Base-by-base conservation (phyloP, 768 basidiomycete genomes). In the Pholiota conissans region DNA sequence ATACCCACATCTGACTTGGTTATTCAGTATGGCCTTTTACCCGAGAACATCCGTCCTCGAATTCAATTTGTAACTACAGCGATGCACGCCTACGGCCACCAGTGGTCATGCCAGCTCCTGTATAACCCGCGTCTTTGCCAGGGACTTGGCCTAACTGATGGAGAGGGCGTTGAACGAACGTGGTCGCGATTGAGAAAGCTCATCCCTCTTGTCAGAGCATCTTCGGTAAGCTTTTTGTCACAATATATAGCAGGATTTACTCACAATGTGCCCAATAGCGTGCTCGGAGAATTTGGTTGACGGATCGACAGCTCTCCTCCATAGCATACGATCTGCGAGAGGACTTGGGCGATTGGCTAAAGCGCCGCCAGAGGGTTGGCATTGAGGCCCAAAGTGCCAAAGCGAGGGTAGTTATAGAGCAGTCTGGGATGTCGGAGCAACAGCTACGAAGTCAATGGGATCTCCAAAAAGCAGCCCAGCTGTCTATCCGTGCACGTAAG, bases 31-130 rank as follows among this genome's bases (percentile, higher is more conserved):
- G 59, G 70, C n/a, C 60, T 74, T 7, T 60, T 76, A 30, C 56
- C 66, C 0, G 13, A 29, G 0, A 49, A 57, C 27, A 54, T 74
- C 27, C 29, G 39, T 0, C 32, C 49, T 2, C 63, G 72, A 0
- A 6, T 78, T 4, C 13, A 39, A 0, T 75, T 74, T 40, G 69
- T 67, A 0, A 74, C 73, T 0, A 71, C 69, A 6, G 74, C 71
- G 0, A 72, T 78, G 70, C 76, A 79, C 67, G 72, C 73, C 0
- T 77, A 73, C 56, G 73, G 75, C 1, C 77, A 78, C 54, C 68
- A 73, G 34, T 76, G 76, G 75, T 62, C 70, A 9, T 76, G 74
- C 52, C 73, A 75, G 40, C 18, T 75, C 2, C 58, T 71, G 5
- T 77, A 69, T 59, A 70, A 77, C 53, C 76, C 75, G 3, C 56